Conservation (phyloP, 2,329 filamentous ascomycete genomes). For the Pseudogymnoascus sp. region DNA sequence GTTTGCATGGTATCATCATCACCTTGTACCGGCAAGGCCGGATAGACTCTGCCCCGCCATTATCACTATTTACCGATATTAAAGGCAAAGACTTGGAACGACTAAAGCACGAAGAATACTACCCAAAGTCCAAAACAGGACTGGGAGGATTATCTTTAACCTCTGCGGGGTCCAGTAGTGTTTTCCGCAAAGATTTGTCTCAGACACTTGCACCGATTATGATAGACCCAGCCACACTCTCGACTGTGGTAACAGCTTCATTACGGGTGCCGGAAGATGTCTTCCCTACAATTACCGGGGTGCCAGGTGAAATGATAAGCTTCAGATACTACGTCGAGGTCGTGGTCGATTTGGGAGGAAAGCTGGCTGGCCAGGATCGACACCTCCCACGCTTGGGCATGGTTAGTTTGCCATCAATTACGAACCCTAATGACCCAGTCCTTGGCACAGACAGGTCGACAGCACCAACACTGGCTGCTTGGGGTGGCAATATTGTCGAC, state of each 20-base stretch:
- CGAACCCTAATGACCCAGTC: conserved; percentile 13
- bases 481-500: conserved; percentile 68
- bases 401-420: conserved; percentile 20
- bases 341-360: conserved; percentile 84
- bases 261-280: conserved; percentile 82
- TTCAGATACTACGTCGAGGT: conserved; percentile 94
- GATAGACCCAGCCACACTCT: conserved; percentile 72
- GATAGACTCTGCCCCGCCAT: conserved; percentile 66
- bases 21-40: conserved; percentile 86
- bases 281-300: conserved; percentile 83
- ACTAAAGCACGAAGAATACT: conserved; percentile 66
- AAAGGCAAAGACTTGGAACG: conserved; percentile 59
- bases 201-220: conserved; percentile 85
- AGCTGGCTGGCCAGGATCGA: conserved; percentile 59
- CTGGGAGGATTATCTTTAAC: conserved; percentile 80
- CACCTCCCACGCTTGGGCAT: conserved; percentile 27
- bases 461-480: conserved; percentile 42
- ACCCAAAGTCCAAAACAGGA: conserved; percentile 79
- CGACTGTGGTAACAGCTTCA: conserved; percentile 71
- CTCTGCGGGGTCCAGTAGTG: conserved; percentile 76
- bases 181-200: conserved; percentile 91
- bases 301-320: conserved; percentile 88
- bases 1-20: conserved; percentile 83
- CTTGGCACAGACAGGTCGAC: conserved; percentile 32
- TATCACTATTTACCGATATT: conserved; percentile 40